These are phyloP conservation scores for Zostera marina DNA, from an alignment of 116 monocot species.

Conservation along the genomic window DNA sequence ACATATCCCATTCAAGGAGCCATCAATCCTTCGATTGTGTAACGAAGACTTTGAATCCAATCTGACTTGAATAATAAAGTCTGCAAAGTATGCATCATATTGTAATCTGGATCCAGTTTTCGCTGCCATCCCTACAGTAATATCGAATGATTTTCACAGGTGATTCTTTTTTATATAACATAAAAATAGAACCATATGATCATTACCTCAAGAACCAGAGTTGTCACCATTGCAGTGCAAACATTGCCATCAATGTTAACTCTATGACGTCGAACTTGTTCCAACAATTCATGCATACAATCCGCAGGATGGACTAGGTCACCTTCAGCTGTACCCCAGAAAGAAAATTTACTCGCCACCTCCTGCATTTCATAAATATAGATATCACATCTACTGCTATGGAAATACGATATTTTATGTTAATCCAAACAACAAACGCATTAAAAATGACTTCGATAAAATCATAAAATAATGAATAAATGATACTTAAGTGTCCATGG, in stretches of 20 bases:
- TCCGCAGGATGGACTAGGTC: slow-evolving; percentile 20
- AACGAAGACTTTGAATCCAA: slow-evolving; percentile 64
- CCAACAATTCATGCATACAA: slow-evolving; percentile 20
- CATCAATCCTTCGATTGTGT: slow-evolving; percentile 86
- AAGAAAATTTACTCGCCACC: slow-evolving; percentile 10
- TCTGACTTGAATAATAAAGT: slow-evolving; percentile 65
- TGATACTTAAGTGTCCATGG: too few relatives aligned
- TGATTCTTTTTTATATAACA: too few relatives aligned
- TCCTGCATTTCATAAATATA: slow-evolving; percentile 6
- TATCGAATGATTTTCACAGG: too few relatives aligned
- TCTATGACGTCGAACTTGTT: slow-evolving; percentile 18
- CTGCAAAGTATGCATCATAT: slow-evolving; percentile 76
- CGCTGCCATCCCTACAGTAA: slow-evolving; percentile 73
- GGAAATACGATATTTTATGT: neutral
- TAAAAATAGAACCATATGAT: too few relatives aligned
- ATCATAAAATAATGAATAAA: too few relatives aligned
- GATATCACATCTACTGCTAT: neutral
- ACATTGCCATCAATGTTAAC: slow-evolving; percentile 23
- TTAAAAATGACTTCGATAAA: too few relatives aligned
- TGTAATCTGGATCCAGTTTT: slow-evolving; percentile 82
- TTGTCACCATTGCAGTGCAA: slow-evolving; percentile 24
- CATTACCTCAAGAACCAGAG: slow-evolving; percentile 21
- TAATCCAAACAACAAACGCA: too few relatives aligned
- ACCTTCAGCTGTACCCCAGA: slow-evolving; percentile 22
- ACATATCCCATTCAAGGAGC: slow-evolving; percentile 18